Conservation (phyloP, 108 stramenopile species). For the Cyclotella cryptica region DNA sequence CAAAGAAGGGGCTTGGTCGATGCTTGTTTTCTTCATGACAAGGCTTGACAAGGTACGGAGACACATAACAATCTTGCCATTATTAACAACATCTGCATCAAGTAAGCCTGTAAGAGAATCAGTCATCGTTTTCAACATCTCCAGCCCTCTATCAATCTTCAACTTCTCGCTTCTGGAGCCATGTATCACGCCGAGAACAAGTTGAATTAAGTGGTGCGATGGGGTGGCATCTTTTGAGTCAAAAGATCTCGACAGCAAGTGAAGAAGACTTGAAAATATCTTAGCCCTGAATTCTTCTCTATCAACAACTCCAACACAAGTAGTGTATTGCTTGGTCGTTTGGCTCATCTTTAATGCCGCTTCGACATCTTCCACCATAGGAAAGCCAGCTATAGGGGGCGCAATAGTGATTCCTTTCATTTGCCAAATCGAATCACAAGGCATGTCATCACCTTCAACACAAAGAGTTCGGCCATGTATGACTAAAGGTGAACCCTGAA, state of each 20-base stretch:
- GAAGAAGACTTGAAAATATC: conserved; percentile 38
- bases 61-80: conserved; percentile 27
- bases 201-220: conserved; percentile 33
- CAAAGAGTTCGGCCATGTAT: conserved; percentile 60
- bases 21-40: conserved; percentile 34
- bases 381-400: conserved; percentile 57
- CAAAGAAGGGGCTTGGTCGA: conserved; percentile 19
- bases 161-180: conserved; percentile 39
- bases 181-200: conserved; percentile 40
- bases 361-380: conserved; percentile 30
- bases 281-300: conserved; percentile 34
- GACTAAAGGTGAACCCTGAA: conserved; percentile 42
- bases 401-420: conserved; percentile 68
- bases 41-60: conserved; percentile 40
- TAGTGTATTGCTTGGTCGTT: conserved; percentile 11
- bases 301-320: conserved; percentile 27
- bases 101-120: conserved; percentile 9
- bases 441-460: conserved; percentile 58
- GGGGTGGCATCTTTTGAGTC: conserved; percentile 11
- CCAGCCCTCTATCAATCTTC: conserved; percentile 39
- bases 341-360: conserved; percentile 35
- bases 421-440: conserved; percentile 68
- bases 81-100: conserved; percentile 17
- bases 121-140: conserved; percentile 21
- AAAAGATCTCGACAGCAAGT: conserved; percentile 4